Percentiles rank a stretch among this genome's conserved stretches.
These are phyloP conservation scores for Ophiocordyceps unilateralis DNA, from an alignment of 2,329 filamentous ascomycete species.

Conservation along the genomic window DNA sequence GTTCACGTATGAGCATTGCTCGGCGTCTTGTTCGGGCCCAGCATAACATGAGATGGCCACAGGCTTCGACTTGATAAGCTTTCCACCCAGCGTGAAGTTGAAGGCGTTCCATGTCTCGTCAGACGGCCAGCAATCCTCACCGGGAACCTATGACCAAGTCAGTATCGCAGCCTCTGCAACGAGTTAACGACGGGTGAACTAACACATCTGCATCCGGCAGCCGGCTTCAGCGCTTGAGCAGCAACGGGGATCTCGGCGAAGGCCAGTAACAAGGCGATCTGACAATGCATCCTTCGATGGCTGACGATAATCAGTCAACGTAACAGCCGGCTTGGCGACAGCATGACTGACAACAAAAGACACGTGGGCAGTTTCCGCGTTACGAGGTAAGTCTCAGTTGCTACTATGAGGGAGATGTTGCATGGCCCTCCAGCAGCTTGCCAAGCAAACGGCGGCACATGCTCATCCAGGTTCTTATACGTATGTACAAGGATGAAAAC, in stretches of 20 bases:
- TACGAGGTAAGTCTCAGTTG: too few relatives aligned
- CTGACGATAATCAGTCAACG: neutral
- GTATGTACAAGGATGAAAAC: too few relatives aligned
- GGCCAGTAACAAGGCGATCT: neutral
- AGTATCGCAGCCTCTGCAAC: neutral
- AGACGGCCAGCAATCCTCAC: conserved; percentile 8
- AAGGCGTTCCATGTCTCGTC: conserved; percentile 5
- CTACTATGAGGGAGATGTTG: too few relatives aligned
- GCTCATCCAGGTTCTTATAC: neutral
- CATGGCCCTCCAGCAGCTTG: too few relatives aligned
- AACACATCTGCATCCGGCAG: neutral
- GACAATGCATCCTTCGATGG: neutral
- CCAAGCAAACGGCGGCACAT: neutral
- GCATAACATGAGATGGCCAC: conserved; percentile 11
- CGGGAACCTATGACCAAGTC: conserved; percentile 5
- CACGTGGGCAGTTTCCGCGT: neutral
- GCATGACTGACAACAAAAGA: neutral
- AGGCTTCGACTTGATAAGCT: conserved; percentile 9
- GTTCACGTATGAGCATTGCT: conserved; percentile 7
- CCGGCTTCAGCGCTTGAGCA: neutral
- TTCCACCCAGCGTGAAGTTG: conserved; percentile 5
- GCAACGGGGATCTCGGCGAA: neutral
- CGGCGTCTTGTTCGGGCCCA: conserved; percentile 6
- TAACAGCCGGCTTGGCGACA: neutral
- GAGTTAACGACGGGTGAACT: neutral